Base-by-base conservation (phyloP, 139 green algal species). In the Eudorina sp. region DNA sequence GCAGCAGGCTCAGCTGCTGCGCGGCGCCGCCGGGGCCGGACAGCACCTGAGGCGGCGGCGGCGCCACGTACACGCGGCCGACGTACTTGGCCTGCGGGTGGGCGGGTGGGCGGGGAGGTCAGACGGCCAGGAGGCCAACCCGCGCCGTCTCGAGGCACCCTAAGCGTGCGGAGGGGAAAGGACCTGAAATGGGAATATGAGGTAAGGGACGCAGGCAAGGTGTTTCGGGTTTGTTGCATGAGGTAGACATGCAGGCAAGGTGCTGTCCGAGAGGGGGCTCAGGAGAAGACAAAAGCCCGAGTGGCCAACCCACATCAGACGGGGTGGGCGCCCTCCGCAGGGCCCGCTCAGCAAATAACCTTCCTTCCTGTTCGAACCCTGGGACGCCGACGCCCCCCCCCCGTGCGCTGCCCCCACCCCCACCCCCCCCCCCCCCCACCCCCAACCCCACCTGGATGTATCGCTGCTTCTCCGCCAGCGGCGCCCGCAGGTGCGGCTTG, bases 71-170 rank as follows among this genome's bases (percentile, higher is more conserved):
- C 8, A 53, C 29, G 16, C 88, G 88, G 18, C 43, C 84, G 4
- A 88, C 88, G 48, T 91, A 94, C 88, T 94, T 94, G 68, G 90
- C 91, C 53, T 84, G 45, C 9, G 64, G 27, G n/a, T 41, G 64
- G 64, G n/a, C 14, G 38, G 75, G 48, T 14, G 14, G 9, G 74
- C 13, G 45, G 27, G 27, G 8, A 1, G 45, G 73, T 58, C 6
- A 36, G 41, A 41, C 18, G 27, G 45, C 45, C n/a, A n/a, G n/a
- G n/a, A n/a, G n/a, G n/a, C n/a, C n/a, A n/a, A n/a, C n/a, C n/a
- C n/a, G n/a, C n/a, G n/a, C n/a, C n/a, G n/a, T n/a, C n/a, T n/a
- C n/a, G n/a, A n/a, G n/a, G n/a, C n/a, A n/a, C n/a, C n/a, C n/a
- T n/a, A n/a, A 66, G 5, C 7, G 29, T 11, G 29, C 8, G 8